Percentiles rank a stretch among this genome's conserved stretches.
Conservation (phyloP, 768 basidiomycete species). For the Lactarius deliciosus region DNA sequence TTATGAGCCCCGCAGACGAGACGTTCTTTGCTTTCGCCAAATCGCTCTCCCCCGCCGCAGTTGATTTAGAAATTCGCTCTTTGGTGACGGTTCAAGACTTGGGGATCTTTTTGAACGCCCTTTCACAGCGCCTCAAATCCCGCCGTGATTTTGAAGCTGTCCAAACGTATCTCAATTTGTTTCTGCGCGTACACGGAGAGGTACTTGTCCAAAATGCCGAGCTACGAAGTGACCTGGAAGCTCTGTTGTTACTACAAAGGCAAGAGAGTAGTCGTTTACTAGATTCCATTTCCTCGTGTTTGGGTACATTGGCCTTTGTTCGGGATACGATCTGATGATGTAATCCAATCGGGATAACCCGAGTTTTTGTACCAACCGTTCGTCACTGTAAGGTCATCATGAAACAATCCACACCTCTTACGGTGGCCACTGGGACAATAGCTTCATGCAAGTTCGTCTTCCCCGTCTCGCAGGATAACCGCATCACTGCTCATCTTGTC, state of each 20-base stretch:
- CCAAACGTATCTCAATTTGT: conserved; percentile 82
- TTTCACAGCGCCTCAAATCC: conserved; percentile 69
- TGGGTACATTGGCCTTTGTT: conserved; percentile 77
- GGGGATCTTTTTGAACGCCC: conserved; percentile 66
- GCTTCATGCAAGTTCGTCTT: conserved; percentile 81
- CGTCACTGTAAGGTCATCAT: conserved; percentile 21
- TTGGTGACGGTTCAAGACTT: conserved; percentile 65
- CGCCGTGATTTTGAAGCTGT: conserved; percentile 95
- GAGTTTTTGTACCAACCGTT: background rate
- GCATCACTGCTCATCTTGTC: conserved; percentile 34
- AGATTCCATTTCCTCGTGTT: conserved; percentile 68
- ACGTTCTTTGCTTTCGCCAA: conserved; percentile 82
- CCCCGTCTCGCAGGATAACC: conserved; percentile 24
- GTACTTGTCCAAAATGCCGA: conserved; percentile 70
- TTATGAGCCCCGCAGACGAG: conserved; percentile 54
- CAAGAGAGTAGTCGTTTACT: conserved; percentile 77
- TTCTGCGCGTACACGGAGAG: conserved; percentile 84
- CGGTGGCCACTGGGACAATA: conserved; percentile 56
- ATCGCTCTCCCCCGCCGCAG: conserved; percentile 82
- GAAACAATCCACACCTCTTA: conserved; percentile 38
- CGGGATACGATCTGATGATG: conserved; percentile 54
- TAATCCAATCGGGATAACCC: conserved; percentile 15
- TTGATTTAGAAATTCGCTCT: conserved; percentile 88
- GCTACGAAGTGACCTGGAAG: conserved; percentile 54
- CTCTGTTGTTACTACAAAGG: conserved; percentile 62